Conservation (phyloP, 306 rosid genomes). For the Casuarina glauca region DNA sequence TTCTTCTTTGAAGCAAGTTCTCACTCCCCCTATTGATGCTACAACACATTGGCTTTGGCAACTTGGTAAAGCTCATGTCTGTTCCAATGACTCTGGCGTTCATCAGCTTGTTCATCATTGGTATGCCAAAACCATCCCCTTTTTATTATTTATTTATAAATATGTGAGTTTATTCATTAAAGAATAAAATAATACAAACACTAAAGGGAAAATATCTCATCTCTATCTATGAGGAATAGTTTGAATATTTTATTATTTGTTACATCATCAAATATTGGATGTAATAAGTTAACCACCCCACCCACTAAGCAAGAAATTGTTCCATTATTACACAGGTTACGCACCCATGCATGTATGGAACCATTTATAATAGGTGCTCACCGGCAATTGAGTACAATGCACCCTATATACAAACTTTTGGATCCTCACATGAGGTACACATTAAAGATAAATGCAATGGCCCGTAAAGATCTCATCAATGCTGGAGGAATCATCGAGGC, state of each 20-base stretch:
- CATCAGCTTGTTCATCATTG: constrained; percentile 48
- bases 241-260: too few species aligned
- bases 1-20: constrained; percentile 31
- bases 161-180: too few species aligned
- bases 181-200: too few species aligned
- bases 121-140: neutral
- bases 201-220: too few species aligned
- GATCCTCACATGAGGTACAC: constrained; percentile 48
- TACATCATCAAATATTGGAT: too few species aligned
- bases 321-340: constrained; percentile 30
- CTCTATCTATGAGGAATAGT: too few species aligned
- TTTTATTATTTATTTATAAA: too few species aligned
- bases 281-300: too few species aligned
- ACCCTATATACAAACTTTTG: constrained; percentile 45
- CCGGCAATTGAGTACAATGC: constrained; percentile 50
- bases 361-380: constrained; percentile 45
- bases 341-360: constrained; percentile 44
- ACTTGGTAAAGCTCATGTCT: constrained; percentile 43
- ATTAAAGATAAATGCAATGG: constrained; percentile 33
- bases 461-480: constrained; percentile 36
- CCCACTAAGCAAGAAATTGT: too few species aligned
- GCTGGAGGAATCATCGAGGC: constrained; percentile 34
- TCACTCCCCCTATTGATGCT: constrained; percentile 39
- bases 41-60: constrained; percentile 45
- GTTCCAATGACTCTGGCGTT: constrained; percentile 38